phyloP scores from a whole-genome alignment of 768 basidiomycete species.

The Russula dissimulans region DNA sequence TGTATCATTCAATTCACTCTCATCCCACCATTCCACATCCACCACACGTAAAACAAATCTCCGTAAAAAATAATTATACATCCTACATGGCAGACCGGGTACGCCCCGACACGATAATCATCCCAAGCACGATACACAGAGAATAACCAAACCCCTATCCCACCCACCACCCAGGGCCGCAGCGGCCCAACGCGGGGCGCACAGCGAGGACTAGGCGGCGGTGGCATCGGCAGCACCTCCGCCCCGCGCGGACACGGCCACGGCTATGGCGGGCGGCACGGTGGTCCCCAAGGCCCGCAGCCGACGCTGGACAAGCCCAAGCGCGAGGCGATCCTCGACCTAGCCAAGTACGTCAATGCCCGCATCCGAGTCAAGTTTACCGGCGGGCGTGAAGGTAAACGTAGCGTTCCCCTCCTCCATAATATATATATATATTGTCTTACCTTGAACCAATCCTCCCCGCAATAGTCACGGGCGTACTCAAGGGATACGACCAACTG shows the following conservation, averaged over 20 bases:
- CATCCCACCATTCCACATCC: neutral
- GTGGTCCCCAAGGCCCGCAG: conserved; percentile 38
- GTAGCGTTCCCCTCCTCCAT: conserved; percentile 1
- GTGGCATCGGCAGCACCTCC: conserved; percentile 21
- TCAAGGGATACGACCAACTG: conserved; percentile 95
- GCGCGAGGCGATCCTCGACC: conserved; percentile 90
- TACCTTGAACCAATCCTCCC: too few relatives aligned
- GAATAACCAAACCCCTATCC: neutral
- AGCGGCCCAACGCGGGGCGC: conserved; percentile 44
- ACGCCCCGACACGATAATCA: too few relatives aligned
- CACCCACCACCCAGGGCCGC: conserved; percentile 48
- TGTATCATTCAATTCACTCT: neutral
- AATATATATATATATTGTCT: neutral
- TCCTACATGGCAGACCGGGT: conserved; percentile 53
- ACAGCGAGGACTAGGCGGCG: conserved; percentile 29
- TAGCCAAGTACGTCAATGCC: conserved; percentile 89
- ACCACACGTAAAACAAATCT: neutral
- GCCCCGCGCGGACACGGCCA: neutral
- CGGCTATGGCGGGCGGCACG: conserved; percentile 36
- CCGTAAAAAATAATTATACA: neutral
- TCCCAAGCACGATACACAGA: too few relatives aligned
- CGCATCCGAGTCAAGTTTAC: conserved; percentile 93
- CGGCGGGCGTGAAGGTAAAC: conserved; percentile 87
- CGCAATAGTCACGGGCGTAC: conserved; percentile 67
- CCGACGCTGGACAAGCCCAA: conserved; percentile 67